Evolutionary conservation across 768 basidiomycete species (phyloP).

Genomic region (Russula earlei): DNA sequence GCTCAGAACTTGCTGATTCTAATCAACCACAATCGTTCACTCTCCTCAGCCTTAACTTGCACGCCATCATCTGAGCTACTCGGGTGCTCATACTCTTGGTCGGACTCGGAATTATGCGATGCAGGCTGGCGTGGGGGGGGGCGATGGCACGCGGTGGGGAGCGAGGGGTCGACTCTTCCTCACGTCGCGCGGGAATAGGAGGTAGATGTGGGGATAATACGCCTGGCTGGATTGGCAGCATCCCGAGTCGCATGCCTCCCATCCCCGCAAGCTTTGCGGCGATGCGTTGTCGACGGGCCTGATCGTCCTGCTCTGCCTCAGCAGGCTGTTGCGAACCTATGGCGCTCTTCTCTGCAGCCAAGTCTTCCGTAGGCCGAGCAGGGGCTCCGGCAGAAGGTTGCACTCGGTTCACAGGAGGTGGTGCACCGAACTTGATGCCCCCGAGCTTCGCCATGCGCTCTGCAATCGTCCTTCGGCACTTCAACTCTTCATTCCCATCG

Average conservation of each 20-base stretch:
- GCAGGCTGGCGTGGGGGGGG: conserved; percentile 28
- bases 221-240: conserved; percentile 32
- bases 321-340: conserved; percentile 21
- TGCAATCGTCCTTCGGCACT: conserved; percentile 63
- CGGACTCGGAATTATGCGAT: conserved; percentile 31
- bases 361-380: conserved; percentile 21
- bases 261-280: conserved; percentile 44
- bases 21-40: conserved; percentile 37
- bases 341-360: conserved; percentile 16
- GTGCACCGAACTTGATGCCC: conserved; percentile 73
- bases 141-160: conserved; percentile 24
- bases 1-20: too few species aligned
- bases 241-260: conserved; percentile 50
- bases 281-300: conserved; percentile 44
- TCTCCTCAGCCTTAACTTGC: conserved; percentile 60
- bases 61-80: conserved; percentile 50
- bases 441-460: conserved; percentile 94
- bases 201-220: conserved; percentile 15
- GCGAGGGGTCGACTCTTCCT: conserved; percentile 24
- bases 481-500: conserved; percentile 36
- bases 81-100: conserved; percentile 32
- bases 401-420: conserved; percentile 36
- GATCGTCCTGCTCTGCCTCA: conserved; percentile 43
- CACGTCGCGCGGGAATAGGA: neutral
- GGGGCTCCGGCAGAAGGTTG: conserved; percentile 30